Evolutionary conservation across 306 rosid genomes (phyloP), one percentile per base, ranked within the genome.

Genomic region (Chamaecrista fasciculata): DNA sequence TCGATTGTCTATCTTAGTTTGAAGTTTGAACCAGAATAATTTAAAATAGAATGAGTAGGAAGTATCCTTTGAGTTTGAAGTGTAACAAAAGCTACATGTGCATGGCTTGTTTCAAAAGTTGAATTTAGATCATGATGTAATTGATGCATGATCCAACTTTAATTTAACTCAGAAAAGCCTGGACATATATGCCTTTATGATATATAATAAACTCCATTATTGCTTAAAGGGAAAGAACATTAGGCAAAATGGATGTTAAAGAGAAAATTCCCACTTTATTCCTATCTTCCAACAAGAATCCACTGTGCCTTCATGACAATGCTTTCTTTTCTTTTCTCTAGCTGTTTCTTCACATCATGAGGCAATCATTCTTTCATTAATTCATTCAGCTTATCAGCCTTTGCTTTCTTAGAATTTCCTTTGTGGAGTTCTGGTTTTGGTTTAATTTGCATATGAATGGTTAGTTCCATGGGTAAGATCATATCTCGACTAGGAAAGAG

Each of bases 391-490:
- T 66, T 8, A n/a, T 50, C 50, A 7, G 24, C 29, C 18, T 26
- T 15, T 26, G 2, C 34, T 29, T 29, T 2, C 5, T 29, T 2
- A 5, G 5, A 29, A 29, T 29, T 29, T 29, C 5, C 4, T 2
- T 29, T 16, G 6, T 26, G 43, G 31, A 11, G 16, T 34, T 18
- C 40, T 9, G 14, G 15, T 19, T 57, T 62, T 55, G 44, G n/a
- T n/a, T n/a, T n/a, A n/a, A n/a, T n/a, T n/a, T n/a, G n/a, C n/a
- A n/a, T n/a, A n/a, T n/a, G n/a, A n/a, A n/a, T n/a, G n/a, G n/a
- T n/a, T n/a, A n/a, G n/a, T n/a, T n/a, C n/a, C 53, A 23, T 86
- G 85, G 88, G 83, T 21, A 75, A 67, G 49, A 40, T 53, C 59
- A 55, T 81, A n/a, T 63, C 75, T 20, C 50, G 75, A 60, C 10